Percentiles rank a stretch among this genome's conserved stretches.
Evolutionary conservation across 129 eudicot species (phyloP).

Genomic region (carrot (Daucus carota)): DNA sequence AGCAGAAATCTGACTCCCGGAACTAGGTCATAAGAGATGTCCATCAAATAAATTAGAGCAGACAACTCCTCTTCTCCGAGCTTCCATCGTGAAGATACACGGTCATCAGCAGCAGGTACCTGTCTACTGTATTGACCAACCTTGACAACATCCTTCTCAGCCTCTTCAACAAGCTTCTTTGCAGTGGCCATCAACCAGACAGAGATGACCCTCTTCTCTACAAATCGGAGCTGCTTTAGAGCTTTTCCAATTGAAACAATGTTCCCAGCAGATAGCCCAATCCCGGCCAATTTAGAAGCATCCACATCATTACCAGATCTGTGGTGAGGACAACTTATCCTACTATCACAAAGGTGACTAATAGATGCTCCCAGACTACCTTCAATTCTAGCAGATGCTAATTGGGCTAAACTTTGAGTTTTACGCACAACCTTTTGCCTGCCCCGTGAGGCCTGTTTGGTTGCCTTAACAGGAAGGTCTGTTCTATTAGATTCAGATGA

Average conservation of each 20-base stretch:
- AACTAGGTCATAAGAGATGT: slow-evolving; percentile 58
- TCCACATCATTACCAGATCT: slow-evolving; percentile 44
- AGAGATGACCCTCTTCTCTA: slow-evolving; percentile 54
- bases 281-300: slow-evolving; percentile 29
- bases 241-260: slow-evolving; percentile 56
- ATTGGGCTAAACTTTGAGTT: slow-evolving; percentile 89
- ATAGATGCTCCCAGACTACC: slow-evolving; percentile 98
- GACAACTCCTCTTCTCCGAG: slow-evolving; percentile 93
- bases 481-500: slow-evolving; percentile 31
- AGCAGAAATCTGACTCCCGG: slow-evolving; percentile 66
- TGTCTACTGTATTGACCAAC: slow-evolving; percentile 45
- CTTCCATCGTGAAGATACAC: slow-evolving; percentile 55
- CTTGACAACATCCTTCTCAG: slow-evolving; percentile 52
- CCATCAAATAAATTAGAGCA: slow-evolving; percentile 62
- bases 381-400: slow-evolving; percentile 88
- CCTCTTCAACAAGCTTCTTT: slow-evolving; percentile 68
- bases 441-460: slow-evolving; percentile 76
- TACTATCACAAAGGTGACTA: slow-evolving; percentile 94
- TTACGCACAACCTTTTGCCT: slow-evolving; percentile 83
- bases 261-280: slow-evolving; percentile 30
- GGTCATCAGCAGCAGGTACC: slow-evolving; percentile 50
- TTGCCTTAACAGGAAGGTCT: slow-evolving; percentile 67
- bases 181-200: slow-evolving; percentile 67
- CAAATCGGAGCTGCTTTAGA: slow-evolving; percentile 54
- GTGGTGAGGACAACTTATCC: slow-evolving; percentile 74